Evolutionary conservation across 1,284 basidiomycete species (phyloP).

Genomic region (Pholiota adiposa): DNA sequence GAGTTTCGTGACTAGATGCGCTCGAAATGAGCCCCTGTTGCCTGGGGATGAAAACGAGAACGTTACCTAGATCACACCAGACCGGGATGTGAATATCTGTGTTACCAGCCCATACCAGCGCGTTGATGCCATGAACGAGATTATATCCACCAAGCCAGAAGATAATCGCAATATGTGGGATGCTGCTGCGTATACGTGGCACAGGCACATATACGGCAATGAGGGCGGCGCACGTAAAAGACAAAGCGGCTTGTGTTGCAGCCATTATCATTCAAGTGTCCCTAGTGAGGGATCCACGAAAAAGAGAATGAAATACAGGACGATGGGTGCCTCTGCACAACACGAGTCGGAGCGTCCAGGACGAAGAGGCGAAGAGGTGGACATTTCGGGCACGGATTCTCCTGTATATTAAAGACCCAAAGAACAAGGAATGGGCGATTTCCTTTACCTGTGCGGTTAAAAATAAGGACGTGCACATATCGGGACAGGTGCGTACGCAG

Average conservation of each 20-base stretch:
- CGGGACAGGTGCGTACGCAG: conserved; percentile 14
- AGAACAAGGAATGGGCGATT: conserved; percentile 21
- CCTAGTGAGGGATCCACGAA: conserved; percentile 15
- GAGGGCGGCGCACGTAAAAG: conserved; percentile 50
- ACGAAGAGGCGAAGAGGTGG: conserved; percentile 16
- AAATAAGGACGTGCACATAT: conserved; percentile 12
- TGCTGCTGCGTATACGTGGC: conserved; percentile 54
- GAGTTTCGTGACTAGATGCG: conserved; percentile 40
- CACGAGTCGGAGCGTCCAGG: conserved; percentile 7
- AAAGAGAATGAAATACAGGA: conserved; percentile 10
- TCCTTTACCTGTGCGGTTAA: not conserved
- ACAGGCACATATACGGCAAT: conserved; percentile 46
- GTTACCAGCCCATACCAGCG: conserved; percentile 60
- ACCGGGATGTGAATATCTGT: conserved; percentile 46
- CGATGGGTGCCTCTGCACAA: conserved; percentile 1
- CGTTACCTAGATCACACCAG: conserved; percentile 74
- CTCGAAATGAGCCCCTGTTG: conserved; percentile 21
- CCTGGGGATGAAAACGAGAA: not conserved
- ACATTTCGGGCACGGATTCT: conserved; percentile 6
- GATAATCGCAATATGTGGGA: conserved; percentile 60
- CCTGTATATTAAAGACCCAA: conserved; percentile 18
- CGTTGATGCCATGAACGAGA: conserved; percentile 57
- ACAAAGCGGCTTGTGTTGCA: conserved; percentile 47
- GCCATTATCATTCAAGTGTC: conserved; percentile 41
- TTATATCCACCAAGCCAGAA: conserved; percentile 60